Conservation (phyloP, 768 basidiomycete genomes). For the Auricularia sp. region DNA sequence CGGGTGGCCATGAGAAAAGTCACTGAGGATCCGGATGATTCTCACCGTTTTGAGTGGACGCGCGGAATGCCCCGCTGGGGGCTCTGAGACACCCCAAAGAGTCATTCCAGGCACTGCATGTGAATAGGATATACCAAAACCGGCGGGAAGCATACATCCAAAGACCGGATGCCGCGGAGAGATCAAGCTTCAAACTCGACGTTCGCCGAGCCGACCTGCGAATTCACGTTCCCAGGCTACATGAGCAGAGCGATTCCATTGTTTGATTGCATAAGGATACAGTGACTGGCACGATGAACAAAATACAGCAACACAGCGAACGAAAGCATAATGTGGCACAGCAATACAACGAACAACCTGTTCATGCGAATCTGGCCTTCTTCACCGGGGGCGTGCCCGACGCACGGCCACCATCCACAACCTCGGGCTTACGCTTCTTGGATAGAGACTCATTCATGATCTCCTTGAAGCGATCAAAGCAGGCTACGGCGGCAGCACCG, state of each 20-base stretch:
- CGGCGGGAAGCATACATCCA: no score
- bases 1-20: no score
- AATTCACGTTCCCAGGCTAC: neutral
- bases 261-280: neutral
- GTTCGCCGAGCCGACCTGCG: no score
- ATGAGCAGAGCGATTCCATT: neutral
- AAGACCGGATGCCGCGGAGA: no score
- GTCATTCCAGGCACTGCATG: no score
- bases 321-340: neutral
- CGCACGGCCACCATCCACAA: constrained; percentile 25
- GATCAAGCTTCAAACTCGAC: no score
- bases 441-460: constrained; percentile 39
- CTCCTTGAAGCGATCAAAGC: constrained; percentile 45
- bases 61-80: no score
- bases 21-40: no score
- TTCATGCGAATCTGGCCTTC: constrained; percentile 54
- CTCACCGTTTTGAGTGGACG: no score
- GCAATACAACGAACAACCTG: neutral
- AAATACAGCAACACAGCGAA: neutral
- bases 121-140: no score
- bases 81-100: no score
- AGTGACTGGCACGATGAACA: neutral
- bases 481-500: constrained; percentile 44
- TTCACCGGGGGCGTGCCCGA: constrained; percentile 51
- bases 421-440: constrained; percentile 69